Evolutionary conservation across 495 filamentous ascomycete genomes (phyloP), one percentile per base, ranked within the genome.

Genomic region (Penicillium roqueforti): DNA sequence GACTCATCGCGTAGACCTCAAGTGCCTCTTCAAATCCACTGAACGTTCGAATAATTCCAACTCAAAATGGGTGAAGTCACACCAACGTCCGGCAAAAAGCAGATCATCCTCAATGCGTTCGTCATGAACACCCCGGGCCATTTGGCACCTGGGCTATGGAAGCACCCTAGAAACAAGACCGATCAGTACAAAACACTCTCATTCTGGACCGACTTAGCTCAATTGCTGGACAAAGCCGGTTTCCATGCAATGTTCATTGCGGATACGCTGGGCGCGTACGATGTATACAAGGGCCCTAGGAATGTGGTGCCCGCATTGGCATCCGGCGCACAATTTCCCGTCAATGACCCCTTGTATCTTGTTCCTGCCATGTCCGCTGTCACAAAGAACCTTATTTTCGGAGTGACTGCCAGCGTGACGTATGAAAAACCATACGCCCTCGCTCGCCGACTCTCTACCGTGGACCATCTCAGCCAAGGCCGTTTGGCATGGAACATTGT

Each of bases 211-310:
- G 71, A 78, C 42, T 57, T 84, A 4, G 82, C 81, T 2, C 76
- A 80, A 57, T 63, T 82, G 26, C 72, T 83, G 6, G 83, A 84
- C 54, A 67, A 71, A 39, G 82, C 79, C 32, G 78, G 79, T 34
- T 80, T 85, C 63, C 81, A 85, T 58, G 82, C 78, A 46, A 81
- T 84, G 57, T 85, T 84, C 62, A 79, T 84, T 47, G 82, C 82
- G 6, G 81, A 83, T 41, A 67, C 61, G 11, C 51, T 69, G 3
- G 65, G 68, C 4, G 59, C 57, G 14, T 70, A 70, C 51, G 68
- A 71, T 51, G 60, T 71, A 19, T 70, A 71, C 57, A 68, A 66
- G 47, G 67, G 65, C 6, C 65, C 67, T 20, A 53, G 53, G 0
- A 68, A 67, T 51, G 53, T 69, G 18, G 56, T 59, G 6, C 65